phyloP scores from a whole-genome alignment of 495 filamentous ascomycete species.

The Penicillium bovifimosum region DNA sequence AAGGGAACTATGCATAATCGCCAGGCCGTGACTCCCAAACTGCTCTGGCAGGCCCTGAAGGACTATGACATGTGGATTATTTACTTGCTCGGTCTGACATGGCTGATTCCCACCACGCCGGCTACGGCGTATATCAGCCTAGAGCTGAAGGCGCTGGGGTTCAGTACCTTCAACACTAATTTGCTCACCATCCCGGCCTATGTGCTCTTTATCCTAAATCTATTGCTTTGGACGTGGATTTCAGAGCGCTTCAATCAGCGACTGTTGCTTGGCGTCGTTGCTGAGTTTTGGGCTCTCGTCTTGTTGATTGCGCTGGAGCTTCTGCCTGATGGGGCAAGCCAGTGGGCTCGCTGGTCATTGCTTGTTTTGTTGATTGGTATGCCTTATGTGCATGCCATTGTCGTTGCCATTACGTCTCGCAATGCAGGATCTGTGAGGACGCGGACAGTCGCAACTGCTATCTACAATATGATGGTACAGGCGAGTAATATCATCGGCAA shows the following conservation, averaged over 20 bases:
- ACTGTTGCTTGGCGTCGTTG: slow-evolving; percentile 44
- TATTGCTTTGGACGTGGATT: slow-evolving; percentile 46
- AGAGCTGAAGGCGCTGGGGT: slow-evolving; percentile 53
- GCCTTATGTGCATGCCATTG: slow-evolving; percentile 60
- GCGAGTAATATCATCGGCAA: slow-evolving; percentile 54
- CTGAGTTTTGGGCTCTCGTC: slow-evolving; percentile 52
- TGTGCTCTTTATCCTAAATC: slow-evolving; percentile 41
- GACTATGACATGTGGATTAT: slow-evolving; percentile 73
- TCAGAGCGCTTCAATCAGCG: slow-evolving; percentile 51
- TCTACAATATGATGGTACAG: slow-evolving; percentile 78
- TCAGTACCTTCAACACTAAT: slow-evolving; percentile 63
- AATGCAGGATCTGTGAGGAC: slow-evolving; percentile 67
- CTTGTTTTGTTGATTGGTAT: slow-evolving; percentile 50
- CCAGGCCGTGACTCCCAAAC: slow-evolving; percentile 52
- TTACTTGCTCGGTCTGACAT: slow-evolving; percentile 57
- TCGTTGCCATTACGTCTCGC: slow-evolving; percentile 61
- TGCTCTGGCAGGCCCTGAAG: slow-evolving; percentile 52
- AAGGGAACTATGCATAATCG: slow-evolving; percentile 59
- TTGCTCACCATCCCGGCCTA: slow-evolving; percentile 62
- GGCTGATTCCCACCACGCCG: slow-evolving; percentile 49
- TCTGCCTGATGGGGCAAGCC: slow-evolving; percentile 29
- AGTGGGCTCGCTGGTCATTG: slow-evolving; percentile 51
- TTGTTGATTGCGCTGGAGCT: slow-evolving; percentile 47
- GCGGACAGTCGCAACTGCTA: slow-evolving; percentile 52
- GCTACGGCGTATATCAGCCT: slow-evolving; percentile 57